Percentiles rank a stretch among this genome's conserved stretches.
Conservation (phyloP, 2,329 filamentous ascomycete genomes). For the Cladosporium halotolerans region DNA sequence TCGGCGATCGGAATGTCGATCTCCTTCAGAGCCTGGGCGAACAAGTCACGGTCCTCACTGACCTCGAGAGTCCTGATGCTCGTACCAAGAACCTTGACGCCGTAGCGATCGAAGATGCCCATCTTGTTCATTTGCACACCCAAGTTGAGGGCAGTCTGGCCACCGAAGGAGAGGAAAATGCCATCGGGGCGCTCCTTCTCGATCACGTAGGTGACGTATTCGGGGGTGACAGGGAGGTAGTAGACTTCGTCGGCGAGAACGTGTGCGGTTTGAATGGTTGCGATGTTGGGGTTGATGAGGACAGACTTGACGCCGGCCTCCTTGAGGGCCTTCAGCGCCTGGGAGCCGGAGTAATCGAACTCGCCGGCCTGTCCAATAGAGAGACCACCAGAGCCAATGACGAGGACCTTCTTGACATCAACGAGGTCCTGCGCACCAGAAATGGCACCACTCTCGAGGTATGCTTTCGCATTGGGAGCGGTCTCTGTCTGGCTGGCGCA, state of each 20-base stretch:
- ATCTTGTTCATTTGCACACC: constrained; percentile 96
- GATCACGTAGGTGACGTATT: constrained; percentile 97
- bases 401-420: constrained; percentile 92
- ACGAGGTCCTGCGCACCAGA: constrained; percentile 69
- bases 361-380: constrained; percentile 97
- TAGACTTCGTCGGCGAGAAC: constrained; percentile 94
- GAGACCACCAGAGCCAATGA: constrained; percentile 91
- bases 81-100: constrained; percentile 91
- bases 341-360: constrained; percentile 96
- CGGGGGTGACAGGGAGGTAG: constrained; percentile 93
- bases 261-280: constrained; percentile 96
- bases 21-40: constrained; percentile 90
- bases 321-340: constrained; percentile 94
- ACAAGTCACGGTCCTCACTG: constrained; percentile 91
- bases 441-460: constrained; percentile 81
- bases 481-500: constrained; percentile 48
- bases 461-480: constrained; percentile 76
- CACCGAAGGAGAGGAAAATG: constrained; percentile 94
- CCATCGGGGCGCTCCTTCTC: constrained; percentile 93
- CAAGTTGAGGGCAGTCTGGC: constrained; percentile 92
- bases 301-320: constrained; percentile 88
- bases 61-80: constrained; percentile 91
- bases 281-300: constrained; percentile 96
- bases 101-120: constrained; percentile 91
- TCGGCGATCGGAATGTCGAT: constrained; percentile 97